Evolutionary conservation across 805 yeast species (phyloP).

Genomic region (Pichia occidentalis): DNA sequence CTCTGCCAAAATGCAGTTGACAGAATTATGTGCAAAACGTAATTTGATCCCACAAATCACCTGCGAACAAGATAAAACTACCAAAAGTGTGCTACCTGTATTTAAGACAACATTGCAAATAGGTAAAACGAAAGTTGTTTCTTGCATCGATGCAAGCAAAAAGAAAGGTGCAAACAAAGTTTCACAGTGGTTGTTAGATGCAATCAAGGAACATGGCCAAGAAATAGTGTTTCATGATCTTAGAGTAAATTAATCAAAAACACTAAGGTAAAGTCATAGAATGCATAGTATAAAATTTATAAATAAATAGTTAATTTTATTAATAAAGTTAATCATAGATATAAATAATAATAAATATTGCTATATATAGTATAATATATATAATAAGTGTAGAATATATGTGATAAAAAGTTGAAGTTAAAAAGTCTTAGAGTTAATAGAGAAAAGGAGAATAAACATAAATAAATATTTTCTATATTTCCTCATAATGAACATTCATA

Average conservation of each 20-base stretch:
- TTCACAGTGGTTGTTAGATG: slow-evolving; percentile 29
- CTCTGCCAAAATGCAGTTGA: slow-evolving; percentile 9
- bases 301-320: slow-evolving; percentile 5
- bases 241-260: no score
- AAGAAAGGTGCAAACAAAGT: slow-evolving; percentile 36
- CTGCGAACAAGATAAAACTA: slow-evolving; percentile 2
- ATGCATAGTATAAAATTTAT: no score
- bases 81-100: slow-evolving; percentile 15
- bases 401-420: no score
- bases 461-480: not conserved
- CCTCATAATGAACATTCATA: slow-evolving; percentile 5
- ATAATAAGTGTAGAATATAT: not conserved
- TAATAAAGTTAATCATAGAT: slow-evolving; percentile 4
- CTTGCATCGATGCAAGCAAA: slow-evolving; percentile 30
- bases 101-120: slow-evolving; percentile 25
- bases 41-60: slow-evolving; percentile 30
- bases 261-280: slow-evolving; percentile 3
- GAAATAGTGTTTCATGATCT: slow-evolving; percentile 7
- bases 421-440: no score
- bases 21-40: slow-evolving; percentile 2
- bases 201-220: slow-evolving; percentile 4
- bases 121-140: slow-evolving; percentile 30
- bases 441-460: not conserved
- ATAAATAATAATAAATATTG: not conserved
- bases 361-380: not conserved